Evolutionary conservation across 1,284 basidiomycete species (phyloP).

Genomic region (Microbotryum violaceum): DNA sequence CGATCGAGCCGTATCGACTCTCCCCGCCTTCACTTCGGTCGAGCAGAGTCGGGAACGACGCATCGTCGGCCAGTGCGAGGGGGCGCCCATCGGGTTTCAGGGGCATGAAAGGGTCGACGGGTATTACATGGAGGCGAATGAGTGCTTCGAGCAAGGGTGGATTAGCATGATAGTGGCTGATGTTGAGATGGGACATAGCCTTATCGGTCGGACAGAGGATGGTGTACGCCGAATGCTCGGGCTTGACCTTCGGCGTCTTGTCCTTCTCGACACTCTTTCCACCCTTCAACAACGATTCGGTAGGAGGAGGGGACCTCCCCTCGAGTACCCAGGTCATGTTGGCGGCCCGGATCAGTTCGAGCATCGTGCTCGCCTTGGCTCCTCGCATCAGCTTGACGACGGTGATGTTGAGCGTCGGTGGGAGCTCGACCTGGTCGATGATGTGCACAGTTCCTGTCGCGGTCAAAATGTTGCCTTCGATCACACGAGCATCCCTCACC

Average conservation of each 20-base stretch:
- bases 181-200: constrained; percentile 81
- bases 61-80: constrained; percentile 59
- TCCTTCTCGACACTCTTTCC: constrained; percentile 5
- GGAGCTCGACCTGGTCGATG: constrained; percentile 73
- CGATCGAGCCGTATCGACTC: constrained; percentile 68
- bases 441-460: constrained; percentile 87
- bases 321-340: constrained; percentile 85
- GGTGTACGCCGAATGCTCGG: constrained; percentile 52
- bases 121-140: constrained; percentile 80
- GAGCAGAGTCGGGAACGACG: constrained; percentile 64
- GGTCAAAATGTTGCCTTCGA: constrained; percentile 58
- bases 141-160: constrained; percentile 55
- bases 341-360: constrained; percentile 67
- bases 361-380: constrained; percentile 71
- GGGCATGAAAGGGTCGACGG: constrained; percentile 8
- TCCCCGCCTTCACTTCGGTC: constrained; percentile 42
- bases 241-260: constrained; percentile 20
- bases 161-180: constrained; percentile 67
- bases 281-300: not conserved
- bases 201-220: constrained; percentile 84
- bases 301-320: constrained; percentile 61
- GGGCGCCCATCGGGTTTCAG: constrained; percentile 48
- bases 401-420: constrained; percentile 69
- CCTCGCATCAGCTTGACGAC: constrained; percentile 83
- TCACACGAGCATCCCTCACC: constrained; percentile 33